phyloP scores from a whole-genome alignment of 495 filamentous ascomycete species.

The Penicillium soppii region DNA sequence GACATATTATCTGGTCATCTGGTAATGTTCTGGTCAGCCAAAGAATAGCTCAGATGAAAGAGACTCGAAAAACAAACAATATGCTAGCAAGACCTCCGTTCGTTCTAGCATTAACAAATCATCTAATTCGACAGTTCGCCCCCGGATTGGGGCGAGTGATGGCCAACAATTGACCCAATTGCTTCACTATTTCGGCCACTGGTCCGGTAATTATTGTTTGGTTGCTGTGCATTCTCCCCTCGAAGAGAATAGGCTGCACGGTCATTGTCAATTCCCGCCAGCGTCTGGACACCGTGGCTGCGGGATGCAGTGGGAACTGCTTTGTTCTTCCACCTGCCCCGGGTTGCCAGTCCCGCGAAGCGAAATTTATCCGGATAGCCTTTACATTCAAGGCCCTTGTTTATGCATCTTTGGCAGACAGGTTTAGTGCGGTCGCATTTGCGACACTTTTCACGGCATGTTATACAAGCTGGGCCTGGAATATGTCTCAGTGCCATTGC shows the following conservation, averaged over 20 bases:
- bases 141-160: neutral
- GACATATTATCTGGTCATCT: slow-evolving; percentile 38
- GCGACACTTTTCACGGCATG: slow-evolving; percentile 35
- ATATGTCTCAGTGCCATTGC: neutral
- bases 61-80: slow-evolving; percentile 19
- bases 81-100: slow-evolving; percentile 17
- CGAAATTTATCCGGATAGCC: slow-evolving; percentile 43
- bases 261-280: neutral
- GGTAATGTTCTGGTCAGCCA: neutral
- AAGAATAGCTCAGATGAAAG: neutral
- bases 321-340: slow-evolving; percentile 36
- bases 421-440: slow-evolving; percentile 31
- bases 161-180: no score
- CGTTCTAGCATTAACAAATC: slow-evolving; percentile 9
- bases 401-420: slow-evolving; percentile 25
- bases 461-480: slow-evolving; percentile 29
- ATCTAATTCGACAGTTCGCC: neutral
- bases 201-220: neutral
- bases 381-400: slow-evolving; percentile 29
- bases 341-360: slow-evolving; percentile 38
- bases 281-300: neutral
- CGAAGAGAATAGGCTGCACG: slow-evolving; percentile 3
- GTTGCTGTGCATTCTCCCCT: neutral
- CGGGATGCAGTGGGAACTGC: slow-evolving; percentile 1
- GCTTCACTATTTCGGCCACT: neutral